Base-by-base conservation (phyloP, 306 rosid species). In the Cicer cuneatum region DNA sequence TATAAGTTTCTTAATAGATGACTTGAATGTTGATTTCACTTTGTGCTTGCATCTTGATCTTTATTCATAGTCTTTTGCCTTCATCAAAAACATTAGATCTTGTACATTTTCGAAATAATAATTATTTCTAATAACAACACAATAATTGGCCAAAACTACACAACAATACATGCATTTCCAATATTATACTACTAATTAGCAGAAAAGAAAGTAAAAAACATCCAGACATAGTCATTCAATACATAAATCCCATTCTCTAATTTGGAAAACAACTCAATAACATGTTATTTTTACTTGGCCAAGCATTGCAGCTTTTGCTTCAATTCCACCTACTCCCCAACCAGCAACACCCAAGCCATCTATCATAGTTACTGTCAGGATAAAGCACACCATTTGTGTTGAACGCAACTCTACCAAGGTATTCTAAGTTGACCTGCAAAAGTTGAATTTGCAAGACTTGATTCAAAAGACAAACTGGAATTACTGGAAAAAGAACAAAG, bases 271-370 rank as follows among this genome's bases (percentile, higher is more conserved):
- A 77, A 59, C 24, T 24, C 56, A 54, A 42, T 46, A 72, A 52
- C 43, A 73, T 12, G 6, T 62, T 70, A 63, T 21, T 46, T 77
- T 74, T 80, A 93, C 98, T 97, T 93, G 98, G 48, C 98, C 98
- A 69, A 93, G 98, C 98, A 93, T 93, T 43, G 93, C 69, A 68
- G 98, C 98, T 88, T 93, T 97, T 69, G 98, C 98, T 91, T 93
- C 98, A 51, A 90, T 93, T 60, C 98, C 98, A 64, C 98, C 98
- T 74, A 93, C 98, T 76, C 98, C 98, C 98, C 97, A 93, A 43
- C 98, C 98, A 76, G 98, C 98, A 77, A 93, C 98, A 73, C 98
- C 98, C 84, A 93, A 79, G 69, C 98, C 98, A 66, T 93, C 98
- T 35, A 93, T 93, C 98, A 91, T 93, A n/a, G 98, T 93, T 51